These are phyloP conservation scores for Pulicaria dysenterica DNA, from an alignment of 129 eudicot genomes.

Conservation along the genomic window DNA sequence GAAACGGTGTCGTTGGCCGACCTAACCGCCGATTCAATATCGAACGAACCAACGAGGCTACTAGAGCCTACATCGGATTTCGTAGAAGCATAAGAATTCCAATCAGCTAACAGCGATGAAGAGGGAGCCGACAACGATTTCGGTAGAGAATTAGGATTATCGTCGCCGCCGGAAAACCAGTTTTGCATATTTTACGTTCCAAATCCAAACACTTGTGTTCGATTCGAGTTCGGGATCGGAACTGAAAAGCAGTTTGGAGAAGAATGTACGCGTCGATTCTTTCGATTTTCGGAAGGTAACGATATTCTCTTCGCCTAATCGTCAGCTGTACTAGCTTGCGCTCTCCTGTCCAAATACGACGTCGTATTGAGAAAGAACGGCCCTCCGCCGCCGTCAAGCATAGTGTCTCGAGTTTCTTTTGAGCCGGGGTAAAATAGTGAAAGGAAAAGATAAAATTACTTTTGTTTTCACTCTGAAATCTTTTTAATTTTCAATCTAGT, in stretches of 20 bases:
- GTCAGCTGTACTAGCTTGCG: not conserved
- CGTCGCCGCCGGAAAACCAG: slow-evolving; percentile 54
- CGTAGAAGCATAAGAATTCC: slow-evolving; percentile 74
- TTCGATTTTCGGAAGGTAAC: not conserved
- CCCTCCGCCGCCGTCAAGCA: no score
- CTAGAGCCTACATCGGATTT: slow-evolving; percentile 41
- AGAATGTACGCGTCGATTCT: not conserved
- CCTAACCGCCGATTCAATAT: slow-evolving; percentile 79
- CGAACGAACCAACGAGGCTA: slow-evolving; percentile 49
- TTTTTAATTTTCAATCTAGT: no score
- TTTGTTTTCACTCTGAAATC: no score
- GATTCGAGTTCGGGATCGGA: slow-evolving; percentile 19
- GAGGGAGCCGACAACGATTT: slow-evolving; percentile 39
- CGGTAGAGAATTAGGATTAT: slow-evolving; percentile 27
- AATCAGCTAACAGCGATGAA: slow-evolving; percentile 63
- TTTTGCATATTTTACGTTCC: slow-evolving; percentile 49
- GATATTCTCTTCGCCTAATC: not conserved
- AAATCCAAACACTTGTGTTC: not conserved
- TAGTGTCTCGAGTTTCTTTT: no score
- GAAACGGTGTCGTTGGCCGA: slow-evolving; percentile 90
- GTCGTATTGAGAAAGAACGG: no score
- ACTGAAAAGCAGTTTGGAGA: not conserved
- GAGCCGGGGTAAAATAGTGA: no score
- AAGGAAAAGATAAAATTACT: no score
- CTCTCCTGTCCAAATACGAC: not conserved